A percentile compares a stretch with the other conserved stretches of the same genome.
Evolutionary conservation across 345 rosid genomes (phyloP).

Genomic region (Eucalyptus sp.): DNA sequence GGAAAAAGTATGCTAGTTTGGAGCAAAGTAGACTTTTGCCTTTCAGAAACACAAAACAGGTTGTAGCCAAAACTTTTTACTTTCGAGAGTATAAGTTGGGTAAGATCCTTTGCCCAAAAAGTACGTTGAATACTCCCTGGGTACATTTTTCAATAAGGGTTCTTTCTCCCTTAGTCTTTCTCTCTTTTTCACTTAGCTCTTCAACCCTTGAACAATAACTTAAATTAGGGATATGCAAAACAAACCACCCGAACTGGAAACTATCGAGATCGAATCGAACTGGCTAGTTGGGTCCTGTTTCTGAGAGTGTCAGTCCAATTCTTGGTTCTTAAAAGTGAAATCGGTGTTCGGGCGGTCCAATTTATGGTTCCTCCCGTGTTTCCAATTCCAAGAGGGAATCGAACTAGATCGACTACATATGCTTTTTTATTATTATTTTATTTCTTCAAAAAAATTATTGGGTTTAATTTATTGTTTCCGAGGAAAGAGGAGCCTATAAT

Average conservation of each 20-base stretch:
- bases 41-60: background rate
- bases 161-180: background rate
- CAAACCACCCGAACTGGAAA: rapidly evolving
- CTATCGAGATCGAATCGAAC: rapidly evolving
- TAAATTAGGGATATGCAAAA: too few species aligned
- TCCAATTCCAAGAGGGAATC: too few species aligned
- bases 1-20: background rate
- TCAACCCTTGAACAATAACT: background rate
- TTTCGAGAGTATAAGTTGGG: too few species aligned
- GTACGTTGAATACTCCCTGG: background rate
- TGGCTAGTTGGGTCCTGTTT: rapidly evolving
- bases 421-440: too few species aligned
- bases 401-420: rapidly evolving
- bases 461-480: too few species aligned
- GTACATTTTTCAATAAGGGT: background rate
- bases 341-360: rapidly evolving
- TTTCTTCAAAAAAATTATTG: too few species aligned
- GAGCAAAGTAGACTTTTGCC: background rate
- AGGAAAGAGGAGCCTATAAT: too few species aligned
- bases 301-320: rapidly evolving
- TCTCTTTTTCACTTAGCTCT: background rate
- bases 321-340: too few species aligned
- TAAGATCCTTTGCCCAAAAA: too few species aligned
- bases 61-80: background rate
- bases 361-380: rapidly evolving